phyloP scores from a whole-genome alignment of 2,329 filamentous ascomycete species.

The Metarhizium robertsii region DNA sequence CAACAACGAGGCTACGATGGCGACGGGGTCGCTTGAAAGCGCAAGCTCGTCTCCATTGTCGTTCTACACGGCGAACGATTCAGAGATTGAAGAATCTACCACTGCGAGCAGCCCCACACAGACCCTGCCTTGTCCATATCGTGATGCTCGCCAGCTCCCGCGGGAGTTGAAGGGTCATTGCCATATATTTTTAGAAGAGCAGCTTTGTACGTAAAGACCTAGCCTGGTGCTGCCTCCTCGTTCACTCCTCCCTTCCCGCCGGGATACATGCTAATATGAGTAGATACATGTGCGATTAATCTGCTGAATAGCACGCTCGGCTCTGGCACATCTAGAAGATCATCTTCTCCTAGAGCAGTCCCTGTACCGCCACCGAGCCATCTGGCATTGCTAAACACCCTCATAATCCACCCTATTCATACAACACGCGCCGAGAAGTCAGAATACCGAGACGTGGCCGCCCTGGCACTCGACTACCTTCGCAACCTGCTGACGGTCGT shows the following conservation, averaged over 20 bases:
- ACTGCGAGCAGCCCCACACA: conserved; percentile 26
- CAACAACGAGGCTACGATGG: conserved; percentile 5
- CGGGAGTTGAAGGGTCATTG: conserved; percentile 57
- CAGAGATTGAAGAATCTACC: conserved; percentile 20
- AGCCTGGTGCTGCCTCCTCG: background rate
- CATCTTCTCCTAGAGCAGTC: conserved; percentile 29
- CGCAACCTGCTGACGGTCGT: conserved; percentile 54
- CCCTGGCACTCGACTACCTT: conserved; percentile 61
- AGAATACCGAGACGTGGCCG: conserved; percentile 53
- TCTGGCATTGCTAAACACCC: conserved; percentile 66
- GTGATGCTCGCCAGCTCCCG: conserved; percentile 45
- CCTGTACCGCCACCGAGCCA: conserved; percentile 62
- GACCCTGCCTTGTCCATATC: conserved; percentile 32
- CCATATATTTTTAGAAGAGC: conserved; percentile 66
- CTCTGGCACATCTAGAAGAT: conserved; percentile 33
- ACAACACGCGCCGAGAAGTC: conserved; percentile 61
- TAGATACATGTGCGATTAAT: conserved; percentile 40
- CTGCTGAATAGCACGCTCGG: conserved; percentile 57
- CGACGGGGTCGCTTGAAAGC: conserved; percentile 10
- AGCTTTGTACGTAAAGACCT: conserved; percentile 44
- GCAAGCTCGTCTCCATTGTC: conserved; percentile 22
- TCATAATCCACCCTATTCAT: conserved; percentile 71
- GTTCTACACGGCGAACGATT: conserved; percentile 25
- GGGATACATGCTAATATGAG: background rate
- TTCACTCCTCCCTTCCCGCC: background rate